phyloP scores from a whole-genome alignment of 768 basidiomycete species.

The Leucosporidium yakuticum region DNA sequence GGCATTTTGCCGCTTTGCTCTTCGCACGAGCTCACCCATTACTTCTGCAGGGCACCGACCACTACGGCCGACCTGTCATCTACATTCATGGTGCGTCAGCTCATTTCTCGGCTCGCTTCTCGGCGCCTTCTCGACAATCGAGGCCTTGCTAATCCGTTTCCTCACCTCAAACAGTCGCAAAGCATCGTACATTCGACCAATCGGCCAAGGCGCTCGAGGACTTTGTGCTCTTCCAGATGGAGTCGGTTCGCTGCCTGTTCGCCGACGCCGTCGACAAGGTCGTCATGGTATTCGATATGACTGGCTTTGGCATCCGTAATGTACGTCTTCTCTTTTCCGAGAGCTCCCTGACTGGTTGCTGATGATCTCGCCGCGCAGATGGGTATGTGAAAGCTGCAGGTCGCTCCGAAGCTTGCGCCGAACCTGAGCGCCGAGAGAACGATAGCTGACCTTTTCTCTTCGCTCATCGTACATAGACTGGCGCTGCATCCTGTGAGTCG shows the following conservation, averaged over 20 bases:
- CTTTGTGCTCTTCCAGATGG: constrained; percentile 36
- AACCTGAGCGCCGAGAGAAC: no score
- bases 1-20: no score
- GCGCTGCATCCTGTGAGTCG: no score
- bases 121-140: no score
- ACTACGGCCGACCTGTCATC: constrained; percentile 33
- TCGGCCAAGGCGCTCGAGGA: constrained; percentile 29
- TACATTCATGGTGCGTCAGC: constrained; percentile 3
- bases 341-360: no score
- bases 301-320: constrained; percentile 32
- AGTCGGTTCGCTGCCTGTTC: constrained; percentile 27
- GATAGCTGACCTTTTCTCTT: no score
- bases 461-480: no score
- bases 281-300: constrained; percentile 34
- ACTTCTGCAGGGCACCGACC: constrained; percentile 23
- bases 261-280: constrained; percentile 24
- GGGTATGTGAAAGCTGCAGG: not conserved
- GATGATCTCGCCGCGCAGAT: no score
- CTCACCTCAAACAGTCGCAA: constrained; percentile 5
- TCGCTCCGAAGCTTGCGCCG: no score
- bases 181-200: constrained; percentile 26
- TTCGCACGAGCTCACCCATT: no score
- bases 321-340: constrained; percentile 1
- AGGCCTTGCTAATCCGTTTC: not conserved
- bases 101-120: not conserved